These are phyloP conservation scores for Fusarium sororula DNA, from an alignment of 2,329 filamentous ascomycete genomes.

Conservation along the genomic window DNA sequence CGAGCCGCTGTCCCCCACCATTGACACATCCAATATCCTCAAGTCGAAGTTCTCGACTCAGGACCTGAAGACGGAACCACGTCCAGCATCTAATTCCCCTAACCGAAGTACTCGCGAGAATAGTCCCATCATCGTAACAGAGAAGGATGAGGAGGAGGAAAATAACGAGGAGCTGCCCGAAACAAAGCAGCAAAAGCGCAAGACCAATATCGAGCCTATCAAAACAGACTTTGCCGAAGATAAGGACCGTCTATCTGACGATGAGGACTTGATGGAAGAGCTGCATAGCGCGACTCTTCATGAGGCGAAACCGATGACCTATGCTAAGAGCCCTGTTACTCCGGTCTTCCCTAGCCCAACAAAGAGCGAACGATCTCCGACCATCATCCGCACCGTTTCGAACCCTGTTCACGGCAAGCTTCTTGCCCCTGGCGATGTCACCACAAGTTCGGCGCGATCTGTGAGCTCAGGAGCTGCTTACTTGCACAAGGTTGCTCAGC, in stretches of 20 bases:
- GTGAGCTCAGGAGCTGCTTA: conserved; percentile 67
- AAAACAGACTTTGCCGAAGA: conserved; percentile 53
- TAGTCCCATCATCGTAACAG: conserved; percentile 18
- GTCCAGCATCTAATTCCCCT: conserved; percentile 14
- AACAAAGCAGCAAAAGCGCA: conserved; percentile 42
- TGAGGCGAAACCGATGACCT: conserved; percentile 81
- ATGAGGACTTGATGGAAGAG: conserved; percentile 87
- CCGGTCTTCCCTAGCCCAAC: conserved; percentile 62
- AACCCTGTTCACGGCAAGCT: conserved; percentile 56
- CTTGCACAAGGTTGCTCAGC: conserved; percentile 63
- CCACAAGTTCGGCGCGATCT: conserved; percentile 59
- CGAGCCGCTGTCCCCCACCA: conserved; percentile 20
- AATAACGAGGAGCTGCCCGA: conserved; percentile 20
- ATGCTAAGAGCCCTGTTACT: conserved; percentile 84
- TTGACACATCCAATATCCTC: conserved; percentile 34
- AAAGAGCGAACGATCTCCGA: conserved; percentile 41
- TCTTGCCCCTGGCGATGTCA: conserved; percentile 56
- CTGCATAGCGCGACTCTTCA: conserved; percentile 82
- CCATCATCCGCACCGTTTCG: conserved; percentile 57
- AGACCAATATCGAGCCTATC: conserved; percentile 62
- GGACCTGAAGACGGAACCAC: conserved; percentile 32
- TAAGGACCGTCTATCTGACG: conserved; percentile 66
- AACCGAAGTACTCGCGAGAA: background rate
- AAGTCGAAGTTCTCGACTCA: conserved; percentile 44
- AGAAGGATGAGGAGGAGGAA: conserved; percentile 9